A percentile compares a stretch with the other conserved stretches of the same genome.
These are phyloP conservation scores for Hyaloscypha variabilis DNA, from an alignment of 495 filamentous ascomycete genomes.

Conservation along the genomic window DNA sequence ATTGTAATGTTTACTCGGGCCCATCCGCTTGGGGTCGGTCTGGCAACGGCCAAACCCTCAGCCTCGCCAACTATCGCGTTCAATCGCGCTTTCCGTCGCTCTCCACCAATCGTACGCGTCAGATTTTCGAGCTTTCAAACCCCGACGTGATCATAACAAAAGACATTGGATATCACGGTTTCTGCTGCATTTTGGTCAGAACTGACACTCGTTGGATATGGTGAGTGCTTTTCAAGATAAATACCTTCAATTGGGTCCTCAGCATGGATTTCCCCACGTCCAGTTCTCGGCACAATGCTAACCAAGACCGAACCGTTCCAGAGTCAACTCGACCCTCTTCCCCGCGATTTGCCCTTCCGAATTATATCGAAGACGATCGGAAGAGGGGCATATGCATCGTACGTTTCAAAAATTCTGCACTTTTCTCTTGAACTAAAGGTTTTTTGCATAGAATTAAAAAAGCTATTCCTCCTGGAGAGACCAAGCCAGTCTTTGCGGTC, in stretches of 20 bases:
- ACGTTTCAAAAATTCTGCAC: constrained; percentile 35
- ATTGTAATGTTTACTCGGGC: constrained; percentile 10
- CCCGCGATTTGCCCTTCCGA: constrained; percentile 85
- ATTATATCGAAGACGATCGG: constrained; percentile 96
- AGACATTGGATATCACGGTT: constrained; percentile 28
- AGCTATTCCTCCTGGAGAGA: constrained; percentile 69
- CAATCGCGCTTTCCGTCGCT: background rate
- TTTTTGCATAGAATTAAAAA: constrained; percentile 83
- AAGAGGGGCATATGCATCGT: constrained; percentile 96
- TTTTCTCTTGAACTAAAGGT: constrained; percentile 22
- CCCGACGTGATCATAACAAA: constrained; percentile 29
- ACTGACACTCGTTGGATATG: constrained; percentile 27
- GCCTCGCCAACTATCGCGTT: background rate
- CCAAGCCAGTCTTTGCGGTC: constrained; percentile 85
- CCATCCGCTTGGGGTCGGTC: constrained; percentile 4
- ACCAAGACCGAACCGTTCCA: constrained; percentile 44
- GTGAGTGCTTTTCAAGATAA: constrained; percentile 28
- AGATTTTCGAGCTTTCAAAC: constrained; percentile 25
- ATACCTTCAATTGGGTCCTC: background rate
- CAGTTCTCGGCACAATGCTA: constrained; percentile 40
- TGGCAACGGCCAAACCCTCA: constrained; percentile 25
- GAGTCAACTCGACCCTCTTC: constrained; percentile 88
- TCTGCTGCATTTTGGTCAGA: constrained; percentile 7
- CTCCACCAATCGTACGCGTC: constrained; percentile 28
- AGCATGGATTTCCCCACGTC: constrained; percentile 7